Base-by-base conservation (phyloP, 225 moss, liverwort and hornwort species). In the Anthoceros angustus region DNA sequence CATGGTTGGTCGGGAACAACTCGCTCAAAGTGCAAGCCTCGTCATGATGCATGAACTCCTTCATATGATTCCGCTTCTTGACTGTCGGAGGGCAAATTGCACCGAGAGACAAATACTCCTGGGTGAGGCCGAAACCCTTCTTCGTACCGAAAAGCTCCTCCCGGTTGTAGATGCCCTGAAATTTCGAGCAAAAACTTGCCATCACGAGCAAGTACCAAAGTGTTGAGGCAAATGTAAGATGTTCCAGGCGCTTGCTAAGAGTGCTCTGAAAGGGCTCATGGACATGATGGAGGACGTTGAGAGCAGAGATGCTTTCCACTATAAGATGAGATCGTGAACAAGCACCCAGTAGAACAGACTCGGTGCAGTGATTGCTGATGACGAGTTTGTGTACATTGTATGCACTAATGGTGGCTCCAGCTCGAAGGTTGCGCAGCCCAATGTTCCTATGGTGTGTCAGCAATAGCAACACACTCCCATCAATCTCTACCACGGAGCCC, bases 381-480 rank as follows among this genome's bases (percentile, higher is more conserved):
- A 74, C 70, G 50, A 81, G 71, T 5, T 79, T 67, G 74, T 92
- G 92, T 41, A 75, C 86, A 62, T 88, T 75, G 55, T 20, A n/a
- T 39, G 67, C 73, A 82, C 84, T 69, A 72, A 92, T 86, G 75
- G 83, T 66, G 67, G 84, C 86, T 64, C 92, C 92, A 62, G 84
- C 75, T 80, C 86, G 79, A 74, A 88, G 84, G 61, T 82, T 86
- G 62, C 83, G 80, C 66, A 92, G 65, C 63, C 75, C 73, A 66
- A 74, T 79, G 62, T 75, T 72, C 26, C 73, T 75, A 42, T 75
- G 80, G 62, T 86, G 92, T 46, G 83, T 88, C 42, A 88, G 78
- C 21, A 92, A 78, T 63, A 92, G 80, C 86, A 86, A 92, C 68
- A 92, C 86, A 73, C 76, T 77, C 55, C 77, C 70, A 75, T 88